Evolutionary conservation across 2,329 filamentous ascomycete genomes (phyloP).

Genomic region (Ascosphaera pollenicola): DNA sequence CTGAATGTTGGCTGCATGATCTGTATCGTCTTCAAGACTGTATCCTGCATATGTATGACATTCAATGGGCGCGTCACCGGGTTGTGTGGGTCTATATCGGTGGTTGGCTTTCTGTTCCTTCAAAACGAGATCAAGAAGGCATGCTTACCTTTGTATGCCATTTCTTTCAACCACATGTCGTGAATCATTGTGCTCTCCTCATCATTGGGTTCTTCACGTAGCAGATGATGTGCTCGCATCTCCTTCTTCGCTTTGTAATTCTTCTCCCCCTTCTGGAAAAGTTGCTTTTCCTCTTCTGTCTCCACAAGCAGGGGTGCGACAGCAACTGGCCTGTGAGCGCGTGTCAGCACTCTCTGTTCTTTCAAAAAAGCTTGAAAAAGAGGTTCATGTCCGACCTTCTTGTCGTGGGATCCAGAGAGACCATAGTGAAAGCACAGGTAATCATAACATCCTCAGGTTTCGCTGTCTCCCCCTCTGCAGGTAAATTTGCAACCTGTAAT

Average conservation of each 20-base stretch:
- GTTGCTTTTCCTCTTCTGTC: conserved; percentile 39
- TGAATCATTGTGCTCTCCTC: conserved; percentile 52
- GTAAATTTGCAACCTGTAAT: conserved; percentile 47
- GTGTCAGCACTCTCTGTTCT: not conserved
- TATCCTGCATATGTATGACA: conserved; percentile 39
- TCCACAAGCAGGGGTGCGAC: conserved; percentile 39
- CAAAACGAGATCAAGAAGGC: not conserved
- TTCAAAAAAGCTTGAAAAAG: not conserved
- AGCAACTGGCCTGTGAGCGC: conserved; percentile 28
- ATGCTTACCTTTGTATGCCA: conserved; percentile 34
- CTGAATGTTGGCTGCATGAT: conserved; percentile 59
- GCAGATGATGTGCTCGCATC: conserved; percentile 34
- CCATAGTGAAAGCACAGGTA: conserved; percentile 60
- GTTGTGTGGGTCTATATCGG: conserved; percentile 28
- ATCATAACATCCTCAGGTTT: conserved; percentile 41
- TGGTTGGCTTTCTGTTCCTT: conserved; percentile 1
- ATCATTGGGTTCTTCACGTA: conserved; percentile 46
- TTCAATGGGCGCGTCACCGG: conserved; percentile 32
- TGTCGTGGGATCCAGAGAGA: conserved; percentile 45
- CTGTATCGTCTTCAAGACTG: conserved; percentile 39
- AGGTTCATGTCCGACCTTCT: conserved; percentile 30
- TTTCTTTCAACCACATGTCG: conserved; percentile 47
- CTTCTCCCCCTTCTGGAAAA: conserved; percentile 40
- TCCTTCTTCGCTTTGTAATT: conserved; percentile 47
- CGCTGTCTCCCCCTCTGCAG: conserved; percentile 30